Base-by-base conservation (phyloP, 108 stramenopile genomes). In the Cyclotella baltica region DNA sequence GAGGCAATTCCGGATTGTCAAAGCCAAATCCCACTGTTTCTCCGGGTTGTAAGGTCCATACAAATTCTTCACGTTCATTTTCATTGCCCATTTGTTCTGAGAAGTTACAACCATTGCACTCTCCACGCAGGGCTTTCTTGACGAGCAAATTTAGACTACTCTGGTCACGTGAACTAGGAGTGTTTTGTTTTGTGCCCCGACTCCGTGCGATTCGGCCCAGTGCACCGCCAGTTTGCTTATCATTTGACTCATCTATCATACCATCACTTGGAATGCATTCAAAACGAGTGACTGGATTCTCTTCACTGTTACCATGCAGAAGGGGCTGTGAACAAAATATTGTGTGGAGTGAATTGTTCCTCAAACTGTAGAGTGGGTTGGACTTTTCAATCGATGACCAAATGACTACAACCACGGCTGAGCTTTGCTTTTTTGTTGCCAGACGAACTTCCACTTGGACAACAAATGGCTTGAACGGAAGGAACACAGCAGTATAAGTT, bases 361-460 rank as follows among this genome's bases (percentile, higher is more conserved):
- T 76, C 3, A 94, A 77, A 4, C 87, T 56, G 61, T 94, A 94
- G 0, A 94, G 72, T 13, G 92, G 89, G 75, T 91, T 87, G 13
- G 84, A 88, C 20, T 88, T 85, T 70, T 88, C 85, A 40, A 86
- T 87, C 28, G 93, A 85, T 31, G 53, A 36, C 87, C 88, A 94
- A 56, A 94, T 75, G 16, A 91, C 86, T 4, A 94, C 80, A 3
- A 90, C 88, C 59, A 94, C 89, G 33, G 90, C 90, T 15, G 87
- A 89, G 31, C 63, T 68, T 76, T 94, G 88, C 40, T 88, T 88
- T 59, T 91, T 92, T 27, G 88, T 81, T 51, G 93, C 90, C 20
- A 94, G 84, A 2, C 90, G 83, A 16, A 92, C 90, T 83, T 94
- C 93, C 27, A 77, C 85, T 63, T 94, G 90, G 20, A 94, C 84